A percentile compares a stretch with the other conserved stretches of the same genome.
phyloP scores from a whole-genome alignment of 2,329 filamentous ascomycete genomes.

The Scedosporium minutisporum region DNA sequence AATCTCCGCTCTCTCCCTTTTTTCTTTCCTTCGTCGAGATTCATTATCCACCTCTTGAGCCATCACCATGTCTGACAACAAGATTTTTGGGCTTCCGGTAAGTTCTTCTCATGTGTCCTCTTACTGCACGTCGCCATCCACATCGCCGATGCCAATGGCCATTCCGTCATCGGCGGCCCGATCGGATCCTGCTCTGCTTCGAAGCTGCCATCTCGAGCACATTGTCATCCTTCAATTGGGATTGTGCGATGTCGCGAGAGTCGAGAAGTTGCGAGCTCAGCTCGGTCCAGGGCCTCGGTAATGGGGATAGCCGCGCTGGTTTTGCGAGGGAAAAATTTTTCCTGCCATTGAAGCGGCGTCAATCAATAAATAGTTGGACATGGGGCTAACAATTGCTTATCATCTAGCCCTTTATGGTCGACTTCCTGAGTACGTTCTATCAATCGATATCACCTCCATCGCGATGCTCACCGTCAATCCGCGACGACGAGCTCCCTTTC shows the following conservation, averaged over 20 bases:
- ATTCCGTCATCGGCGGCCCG: neutral
- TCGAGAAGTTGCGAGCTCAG: neutral
- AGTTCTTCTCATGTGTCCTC: constrained; percentile 21
- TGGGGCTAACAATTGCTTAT: constrained; percentile 23
- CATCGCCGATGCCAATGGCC: constrained; percentile 1
- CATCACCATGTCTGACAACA: constrained; percentile 47
- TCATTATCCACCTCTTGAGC: constrained; percentile 22
- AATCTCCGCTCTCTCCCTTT: constrained; percentile 56
- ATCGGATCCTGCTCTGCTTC: neutral
- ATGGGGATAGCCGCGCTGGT: neutral
- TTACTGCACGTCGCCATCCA: constrained; percentile 8
- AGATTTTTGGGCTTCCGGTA: constrained; percentile 60
- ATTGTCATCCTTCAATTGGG: neutral
- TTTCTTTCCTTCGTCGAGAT: constrained; percentile 34
- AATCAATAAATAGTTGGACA: neutral
- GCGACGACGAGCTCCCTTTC: neutral
- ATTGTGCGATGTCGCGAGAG: neutral
- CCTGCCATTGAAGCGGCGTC: neutral
- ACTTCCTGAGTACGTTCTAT: constrained; percentile 89
- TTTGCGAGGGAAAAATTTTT: neutral
- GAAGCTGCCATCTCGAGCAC: neutral
- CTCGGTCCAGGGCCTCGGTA: neutral
- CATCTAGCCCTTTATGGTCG: constrained; percentile 78
- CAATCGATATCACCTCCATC: constrained; percentile 7
- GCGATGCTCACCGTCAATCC: neutral